phyloP scores from a whole-genome alignment of 208 protist species.

The Leptomonas pyrrhocoris region DNA sequence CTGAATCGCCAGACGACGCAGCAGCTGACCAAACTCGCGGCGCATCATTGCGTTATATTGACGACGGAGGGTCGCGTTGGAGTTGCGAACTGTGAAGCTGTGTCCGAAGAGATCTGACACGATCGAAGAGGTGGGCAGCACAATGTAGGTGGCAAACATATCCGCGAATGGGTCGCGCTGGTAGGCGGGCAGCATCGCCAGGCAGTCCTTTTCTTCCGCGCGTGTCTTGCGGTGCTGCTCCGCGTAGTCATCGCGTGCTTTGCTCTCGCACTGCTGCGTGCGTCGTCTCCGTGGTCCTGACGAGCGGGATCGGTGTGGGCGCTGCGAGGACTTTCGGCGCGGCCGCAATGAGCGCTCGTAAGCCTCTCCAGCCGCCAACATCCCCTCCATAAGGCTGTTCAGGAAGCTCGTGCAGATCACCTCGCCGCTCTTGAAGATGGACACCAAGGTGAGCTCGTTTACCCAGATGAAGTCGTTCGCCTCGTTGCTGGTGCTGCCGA shows the following conservation, averaged over 20 bases:
- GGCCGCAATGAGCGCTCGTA: constrained; percentile 1
- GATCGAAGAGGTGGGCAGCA: constrained; percentile 68
- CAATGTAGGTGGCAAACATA: constrained; percentile 61
- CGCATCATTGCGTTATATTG: constrained; percentile 59
- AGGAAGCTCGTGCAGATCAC: constrained; percentile 70
- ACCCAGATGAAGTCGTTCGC: constrained; percentile 81
- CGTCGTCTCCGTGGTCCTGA: not conserved
- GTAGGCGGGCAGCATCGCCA: constrained; percentile 26
- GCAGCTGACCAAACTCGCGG: constrained; percentile 38
- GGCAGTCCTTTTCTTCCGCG: constrained; percentile 19
- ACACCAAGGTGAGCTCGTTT: constrained; percentile 75
- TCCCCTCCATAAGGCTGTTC: constrained; percentile 36
- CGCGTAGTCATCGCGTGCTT: constrained; percentile 12
- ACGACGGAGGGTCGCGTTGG: constrained; percentile 37
- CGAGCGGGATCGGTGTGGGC: not conserved
- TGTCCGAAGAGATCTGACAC: constrained; percentile 64
- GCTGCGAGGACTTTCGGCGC: not conserved
- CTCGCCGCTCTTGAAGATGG: constrained; percentile 64
- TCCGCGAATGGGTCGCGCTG: constrained; percentile 36
- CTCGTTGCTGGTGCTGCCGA: constrained; percentile 32
- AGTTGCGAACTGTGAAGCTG: constrained; percentile 66
- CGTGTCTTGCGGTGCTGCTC: constrained; percentile 18
- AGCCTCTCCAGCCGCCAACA: constrained; percentile 20
- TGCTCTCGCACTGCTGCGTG: constrained; percentile 10
- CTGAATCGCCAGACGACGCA: constrained; percentile 38